Evolutionary conservation across 2,329 filamentous ascomycete genomes (phyloP).

Genomic region (Podosphaera leucotricha): DNA sequence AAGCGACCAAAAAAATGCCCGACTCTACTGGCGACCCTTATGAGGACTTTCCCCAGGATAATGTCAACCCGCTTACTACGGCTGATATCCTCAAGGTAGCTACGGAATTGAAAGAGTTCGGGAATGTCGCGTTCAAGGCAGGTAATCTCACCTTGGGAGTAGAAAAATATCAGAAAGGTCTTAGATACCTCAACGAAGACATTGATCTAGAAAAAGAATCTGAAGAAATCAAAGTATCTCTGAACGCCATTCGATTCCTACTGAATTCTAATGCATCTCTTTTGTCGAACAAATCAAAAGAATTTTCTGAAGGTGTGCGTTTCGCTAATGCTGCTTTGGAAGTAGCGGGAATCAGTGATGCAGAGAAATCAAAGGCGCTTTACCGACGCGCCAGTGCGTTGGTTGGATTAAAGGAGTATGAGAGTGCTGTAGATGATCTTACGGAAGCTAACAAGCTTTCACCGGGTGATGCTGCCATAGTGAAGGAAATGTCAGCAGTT

Average conservation of each 20-base stretch:
- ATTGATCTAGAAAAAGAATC: constrained; percentile 51
- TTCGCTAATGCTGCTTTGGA: constrained; percentile 53
- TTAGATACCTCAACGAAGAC: constrained; percentile 75
- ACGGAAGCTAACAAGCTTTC: constrained; percentile 51
- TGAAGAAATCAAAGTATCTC: constrained; percentile 37
- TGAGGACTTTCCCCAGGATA: constrained; percentile 90
- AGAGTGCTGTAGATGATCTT: constrained; percentile 52
- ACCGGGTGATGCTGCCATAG: constrained; percentile 52
- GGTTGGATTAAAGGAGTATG: constrained; percentile 61
- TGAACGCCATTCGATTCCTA: constrained; percentile 56
- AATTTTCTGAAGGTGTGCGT: constrained; percentile 45
- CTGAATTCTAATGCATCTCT: constrained; percentile 78
- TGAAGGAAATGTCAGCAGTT: constrained; percentile 50
- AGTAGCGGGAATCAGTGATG: constrained; percentile 38
- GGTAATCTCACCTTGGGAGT: constrained; percentile 47
- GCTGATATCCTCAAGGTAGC: constrained; percentile 55
- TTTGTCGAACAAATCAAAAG: constrained; percentile 56
- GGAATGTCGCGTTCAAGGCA: constrained; percentile 76
- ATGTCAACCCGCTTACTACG: constrained; percentile 33
- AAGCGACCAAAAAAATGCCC: constrained; percentile 41
- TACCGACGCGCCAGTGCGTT: constrained; percentile 64
- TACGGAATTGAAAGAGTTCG: constrained; percentile 66
- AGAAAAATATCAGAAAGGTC: constrained; percentile 82
- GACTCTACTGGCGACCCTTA: constrained; percentile 76
- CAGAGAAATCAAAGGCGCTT: constrained; percentile 71